These are phyloP conservation scores for Fusarium graminum DNA, from an alignment of 2,329 filamentous ascomycete species.

Conservation along the genomic window DNA sequence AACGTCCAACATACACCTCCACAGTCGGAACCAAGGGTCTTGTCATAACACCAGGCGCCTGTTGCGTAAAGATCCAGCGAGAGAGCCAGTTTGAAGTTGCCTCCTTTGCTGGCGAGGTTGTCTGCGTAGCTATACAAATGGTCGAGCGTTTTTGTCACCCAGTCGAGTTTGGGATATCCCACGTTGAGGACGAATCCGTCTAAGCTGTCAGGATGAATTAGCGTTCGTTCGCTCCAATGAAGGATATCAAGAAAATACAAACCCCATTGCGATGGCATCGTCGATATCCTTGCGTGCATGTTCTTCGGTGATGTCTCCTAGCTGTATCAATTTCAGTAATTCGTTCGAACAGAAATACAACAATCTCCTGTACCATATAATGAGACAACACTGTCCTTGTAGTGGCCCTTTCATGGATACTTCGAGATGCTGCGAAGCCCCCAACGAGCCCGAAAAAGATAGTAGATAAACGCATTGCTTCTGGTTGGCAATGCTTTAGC, in stretches of 20 bases:
- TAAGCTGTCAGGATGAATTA: not conserved
- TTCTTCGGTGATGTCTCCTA: not conserved
- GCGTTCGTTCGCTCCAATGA: too few relatives aligned
- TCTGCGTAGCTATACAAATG: constrained; percentile 9
- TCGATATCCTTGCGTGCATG: constrained; percentile 1
- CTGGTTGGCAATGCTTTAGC: too few relatives aligned
- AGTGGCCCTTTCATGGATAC: not conserved
- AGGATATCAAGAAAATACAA: not conserved
- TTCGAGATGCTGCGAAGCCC: not conserved
- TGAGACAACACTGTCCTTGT: not conserved
- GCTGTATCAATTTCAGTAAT: not conserved
- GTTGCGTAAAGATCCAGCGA: constrained; percentile 7
- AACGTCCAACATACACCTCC: not conserved
- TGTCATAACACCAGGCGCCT: constrained; percentile 2
- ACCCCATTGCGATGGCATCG: constrained; percentile 2
- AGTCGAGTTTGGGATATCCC: constrained; percentile 7
- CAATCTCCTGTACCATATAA: not conserved
- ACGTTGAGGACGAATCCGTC: constrained; percentile 11
- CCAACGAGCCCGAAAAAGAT: not conserved
- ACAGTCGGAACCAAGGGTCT: not conserved
- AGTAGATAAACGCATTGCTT: not conserved
- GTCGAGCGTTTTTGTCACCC: not conserved
- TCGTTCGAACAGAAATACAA: not conserved
- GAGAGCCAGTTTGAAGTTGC: constrained; percentile 6
- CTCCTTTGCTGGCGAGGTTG: not conserved